Base-by-base conservation (phyloP, 1,284 basidiomycete species). In the Pseudozyma tsukubaensis region DNA sequence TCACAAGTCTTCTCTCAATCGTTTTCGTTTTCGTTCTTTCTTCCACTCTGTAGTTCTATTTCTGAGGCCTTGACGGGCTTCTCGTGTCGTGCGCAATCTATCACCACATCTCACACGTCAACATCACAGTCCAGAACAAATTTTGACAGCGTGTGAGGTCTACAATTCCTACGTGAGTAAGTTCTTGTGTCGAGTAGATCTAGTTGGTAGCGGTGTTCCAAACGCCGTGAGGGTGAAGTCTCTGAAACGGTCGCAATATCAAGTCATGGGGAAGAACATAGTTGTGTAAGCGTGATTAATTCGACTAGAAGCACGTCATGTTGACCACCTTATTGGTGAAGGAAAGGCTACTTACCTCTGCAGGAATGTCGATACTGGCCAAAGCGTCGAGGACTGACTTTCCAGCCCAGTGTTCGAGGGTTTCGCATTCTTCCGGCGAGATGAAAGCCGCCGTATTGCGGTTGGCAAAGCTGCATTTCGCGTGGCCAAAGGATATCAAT, bases 401-500 rank as follows among this genome's bases (percentile, higher is more conserved):
- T 13, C 90, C 89, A 32, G 89, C 87, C 91, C 90, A 92, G 42
- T 85, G 85, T 81, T 94, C 92, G n/a, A 91, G 82, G 54, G 86
- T 85, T 16, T 85, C 85, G 39, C 92, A 92, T 63, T 89, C 86
- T 40, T 89, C 86, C 7, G 92, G 92, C 4, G 89, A 89, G 76
- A 94, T 93, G 79, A 94, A 93, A 56, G 88, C 91, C 67, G 87
- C 88, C n/a, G 91, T 91, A 40, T 86, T 88, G 45, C 92, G 88
- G 50, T 90, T 88, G n/a, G 92, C 92, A 78, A 92, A 94, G 19
- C 64, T 66, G 64, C 14, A n/a, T 29, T 4, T 12, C 12, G 14
- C 24, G 39, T 16, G 16, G 40, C 21, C n/a, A 50, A 42, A 18
- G 10, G 2, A 12, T 16, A 36, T 14, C 16, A 36, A 34, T 39